Evolutionary conservation across 352 stramenopile genomes (phyloP).

Genomic region (Globisporangium irregulare): DNA sequence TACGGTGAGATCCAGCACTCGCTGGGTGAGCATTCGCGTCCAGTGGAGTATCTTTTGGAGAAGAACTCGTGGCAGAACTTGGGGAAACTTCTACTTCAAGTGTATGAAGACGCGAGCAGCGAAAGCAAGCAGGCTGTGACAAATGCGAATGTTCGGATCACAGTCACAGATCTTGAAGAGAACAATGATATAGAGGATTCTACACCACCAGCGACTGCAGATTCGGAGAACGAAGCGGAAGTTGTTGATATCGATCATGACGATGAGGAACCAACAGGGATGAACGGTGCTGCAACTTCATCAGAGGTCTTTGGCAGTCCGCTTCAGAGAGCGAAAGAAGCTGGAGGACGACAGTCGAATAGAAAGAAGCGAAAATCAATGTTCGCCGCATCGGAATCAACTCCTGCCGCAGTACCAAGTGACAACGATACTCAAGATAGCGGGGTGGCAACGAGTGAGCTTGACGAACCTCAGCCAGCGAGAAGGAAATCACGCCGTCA

Average conservation of each 20-base stretch:
- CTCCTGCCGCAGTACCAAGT: slow-evolving; percentile 9
- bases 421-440: slow-evolving; percentile 53
- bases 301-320: background rate
- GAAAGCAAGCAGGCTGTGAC: slow-evolving; percentile 21
- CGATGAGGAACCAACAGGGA: background rate
- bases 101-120: slow-evolving; percentile 55
- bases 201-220: background rate
- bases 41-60: slow-evolving; percentile 40
- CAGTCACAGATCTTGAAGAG: slow-evolving; percentile 17
- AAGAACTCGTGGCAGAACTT: slow-evolving; percentile 46
- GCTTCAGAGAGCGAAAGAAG: background rate
- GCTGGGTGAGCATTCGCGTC: slow-evolving; percentile 15
- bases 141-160: slow-evolving; percentile 28
- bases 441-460: slow-evolving; percentile 21
- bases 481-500: slow-evolving; percentile 65
- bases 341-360: background rate
- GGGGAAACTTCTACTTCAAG: slow-evolving; percentile 57
- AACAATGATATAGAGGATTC: background rate
- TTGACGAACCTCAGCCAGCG: slow-evolving; percentile 25
- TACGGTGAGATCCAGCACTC: slow-evolving; percentile 19
- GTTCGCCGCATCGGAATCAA: slow-evolving; percentile 5
- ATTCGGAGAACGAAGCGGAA: background rate
- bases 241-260: background rate
- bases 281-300: background rate
- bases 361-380: slow-evolving; percentile 12